A percentile compares a stretch with the other conserved stretches of the same genome.
Conservation (phyloP, 352 stramenopile genomes). For the Phytophthora agathidicida region DNA sequence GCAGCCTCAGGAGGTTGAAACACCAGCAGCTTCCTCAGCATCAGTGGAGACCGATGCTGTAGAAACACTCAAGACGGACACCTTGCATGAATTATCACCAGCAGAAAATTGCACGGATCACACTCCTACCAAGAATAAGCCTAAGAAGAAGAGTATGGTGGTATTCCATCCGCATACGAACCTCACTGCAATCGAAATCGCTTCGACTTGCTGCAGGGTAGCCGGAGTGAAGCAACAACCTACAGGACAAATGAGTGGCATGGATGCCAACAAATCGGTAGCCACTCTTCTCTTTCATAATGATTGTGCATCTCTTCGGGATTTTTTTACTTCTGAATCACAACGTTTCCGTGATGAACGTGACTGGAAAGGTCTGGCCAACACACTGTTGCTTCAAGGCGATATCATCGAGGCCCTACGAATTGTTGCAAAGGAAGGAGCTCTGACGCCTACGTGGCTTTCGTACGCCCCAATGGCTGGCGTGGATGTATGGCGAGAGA, state of each 20-base stretch:
- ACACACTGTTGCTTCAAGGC: slow-evolving; percentile 57
- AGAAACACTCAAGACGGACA: not conserved
- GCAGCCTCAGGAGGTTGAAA: slow-evolving; percentile 26
- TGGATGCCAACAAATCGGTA: not conserved
- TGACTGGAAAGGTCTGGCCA: slow-evolving; percentile 62
- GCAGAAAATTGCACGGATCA: slow-evolving; percentile 1
- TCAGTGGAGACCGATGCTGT: not conserved
- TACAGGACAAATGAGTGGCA: not conserved
- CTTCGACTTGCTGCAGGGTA: slow-evolving; percentile 20
- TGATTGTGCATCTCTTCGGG: slow-evolving; percentile 7
- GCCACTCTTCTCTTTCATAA: slow-evolving; percentile 11
- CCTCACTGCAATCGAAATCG: slow-evolving; percentile 20
- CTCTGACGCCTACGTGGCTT: slow-evolving; percentile 60
- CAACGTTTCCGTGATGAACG: slow-evolving; percentile 30
- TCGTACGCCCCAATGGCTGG: slow-evolving; percentile 76
- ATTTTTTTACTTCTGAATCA: slow-evolving; percentile 35
- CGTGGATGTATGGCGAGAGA: slow-evolving; percentile 71
- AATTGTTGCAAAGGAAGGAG: slow-evolving; percentile 54
- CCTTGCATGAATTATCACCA: not conserved
- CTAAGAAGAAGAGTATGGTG: slow-evolving; percentile 29
- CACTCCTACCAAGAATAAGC: slow-evolving; percentile 12
- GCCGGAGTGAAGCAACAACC: not conserved
- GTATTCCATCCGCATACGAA: slow-evolving; percentile 37
- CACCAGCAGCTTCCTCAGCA: not conserved
- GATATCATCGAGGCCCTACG: slow-evolving; percentile 61